Conservation (phyloP, 768 basidiomycete species). For the Lactarius hatsudake region DNA sequence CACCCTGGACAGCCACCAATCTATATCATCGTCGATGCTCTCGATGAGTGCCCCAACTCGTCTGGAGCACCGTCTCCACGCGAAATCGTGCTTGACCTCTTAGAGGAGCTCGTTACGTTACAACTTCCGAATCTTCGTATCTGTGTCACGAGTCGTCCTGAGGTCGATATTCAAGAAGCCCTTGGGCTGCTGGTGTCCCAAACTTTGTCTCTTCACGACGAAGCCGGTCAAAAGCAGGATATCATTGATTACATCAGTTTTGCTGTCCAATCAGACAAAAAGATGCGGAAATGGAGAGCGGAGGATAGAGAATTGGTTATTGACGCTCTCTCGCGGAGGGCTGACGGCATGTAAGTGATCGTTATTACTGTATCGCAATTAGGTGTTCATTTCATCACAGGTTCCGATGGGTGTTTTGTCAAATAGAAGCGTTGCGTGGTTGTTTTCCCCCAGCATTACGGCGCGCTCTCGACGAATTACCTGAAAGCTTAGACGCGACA, state of each 20-base stretch:
- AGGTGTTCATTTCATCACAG: background rate
- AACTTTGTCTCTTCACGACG: background rate
- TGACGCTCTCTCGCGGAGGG: background rate
- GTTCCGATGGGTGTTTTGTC: conserved; percentile 8
- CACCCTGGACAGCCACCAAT: background rate
- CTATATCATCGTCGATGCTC: conserved; percentile 6
- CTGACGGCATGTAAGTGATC: background rate
- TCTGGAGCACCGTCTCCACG: background rate
- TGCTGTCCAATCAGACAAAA: background rate
- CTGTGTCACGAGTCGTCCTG: conserved; percentile 7
- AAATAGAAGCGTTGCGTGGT: background rate
- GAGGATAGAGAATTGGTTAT: background rate
- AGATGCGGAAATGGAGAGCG: background rate
- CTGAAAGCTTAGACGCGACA: background rate
- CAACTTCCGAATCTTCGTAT: background rate
- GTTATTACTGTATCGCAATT: background rate
- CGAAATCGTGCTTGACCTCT: background rate
- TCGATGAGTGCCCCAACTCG: conserved; percentile 11
- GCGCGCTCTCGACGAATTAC: background rate
- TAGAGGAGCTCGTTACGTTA: background rate
- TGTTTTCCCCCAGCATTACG: background rate
- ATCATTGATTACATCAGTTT: background rate
- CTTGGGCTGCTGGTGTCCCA: background rate
- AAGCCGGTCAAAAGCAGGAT: background rate
- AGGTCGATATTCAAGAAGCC: background rate